These are phyloP conservation scores for Aspergillus phoenicis DNA, from an alignment of 2,329 filamentous ascomycete species.

Conservation along the genomic window DNA sequence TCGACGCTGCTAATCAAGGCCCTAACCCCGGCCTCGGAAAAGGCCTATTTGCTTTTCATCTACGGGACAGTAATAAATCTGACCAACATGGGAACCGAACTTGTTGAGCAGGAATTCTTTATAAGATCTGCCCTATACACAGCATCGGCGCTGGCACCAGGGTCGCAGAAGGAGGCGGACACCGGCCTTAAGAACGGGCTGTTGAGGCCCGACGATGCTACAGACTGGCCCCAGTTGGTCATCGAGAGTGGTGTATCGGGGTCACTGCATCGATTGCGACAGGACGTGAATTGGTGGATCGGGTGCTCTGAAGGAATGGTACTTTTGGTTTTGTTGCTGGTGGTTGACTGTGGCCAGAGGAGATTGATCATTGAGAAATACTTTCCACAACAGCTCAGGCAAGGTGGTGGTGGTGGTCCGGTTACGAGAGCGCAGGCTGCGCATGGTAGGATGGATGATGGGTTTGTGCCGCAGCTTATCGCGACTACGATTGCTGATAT, in stretches of 20 bases:
- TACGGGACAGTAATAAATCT: not conserved
- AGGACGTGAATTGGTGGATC: constrained; percentile 6
- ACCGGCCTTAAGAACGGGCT: not conserved
- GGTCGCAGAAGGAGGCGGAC: not conserved
- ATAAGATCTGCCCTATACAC: not conserved
- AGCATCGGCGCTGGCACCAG: not conserved
- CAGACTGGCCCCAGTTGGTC: not conserved
- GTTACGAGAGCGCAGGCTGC: not conserved
- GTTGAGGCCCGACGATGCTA: not conserved
- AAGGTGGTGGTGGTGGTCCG: not conserved
- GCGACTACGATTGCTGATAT: not conserved
- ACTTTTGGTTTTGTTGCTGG: not conserved
- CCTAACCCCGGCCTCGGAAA: not conserved
- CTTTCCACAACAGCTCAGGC: not conserved
- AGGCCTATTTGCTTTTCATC: not conserved
- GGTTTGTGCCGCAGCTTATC: not conserved
- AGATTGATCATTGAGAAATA: not conserved
- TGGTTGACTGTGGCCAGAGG: not conserved
- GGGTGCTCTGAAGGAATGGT: not conserved
- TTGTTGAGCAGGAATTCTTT: not conserved
- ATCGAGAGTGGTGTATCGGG: not conserved
- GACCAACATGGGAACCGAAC: not conserved
- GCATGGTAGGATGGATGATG: no score
- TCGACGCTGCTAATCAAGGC: constrained; percentile 1
- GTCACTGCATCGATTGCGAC: not conserved